Percentiles rank a stretch among this genome's conserved stretches.
These are phyloP conservation scores for Mimosa pudica DNA, from an alignment of 306 rosid genomes.

Conservation along the genomic window DNA sequence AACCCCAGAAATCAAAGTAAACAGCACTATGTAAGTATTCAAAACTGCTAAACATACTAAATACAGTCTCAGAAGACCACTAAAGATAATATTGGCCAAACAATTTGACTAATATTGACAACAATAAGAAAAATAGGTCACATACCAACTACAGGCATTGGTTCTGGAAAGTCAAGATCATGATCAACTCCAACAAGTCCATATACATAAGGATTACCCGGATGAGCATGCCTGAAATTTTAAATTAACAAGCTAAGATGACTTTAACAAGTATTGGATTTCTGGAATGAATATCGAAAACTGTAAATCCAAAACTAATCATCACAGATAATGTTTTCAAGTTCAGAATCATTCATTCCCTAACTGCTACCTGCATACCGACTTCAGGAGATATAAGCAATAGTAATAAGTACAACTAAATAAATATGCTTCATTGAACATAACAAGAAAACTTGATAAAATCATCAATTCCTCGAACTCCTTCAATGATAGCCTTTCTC, in stretches of 20 bases:
- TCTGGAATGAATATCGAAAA: neutral
- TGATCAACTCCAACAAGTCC: constrained; percentile 92
- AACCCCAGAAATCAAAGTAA: neutral
- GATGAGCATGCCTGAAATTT: constrained; percentile 92
- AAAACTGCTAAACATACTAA: neutral
- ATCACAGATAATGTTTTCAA: neutral
- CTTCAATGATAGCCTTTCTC: neutral
- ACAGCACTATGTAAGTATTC: neutral
- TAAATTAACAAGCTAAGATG: constrained; percentile 1
- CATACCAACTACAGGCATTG: constrained; percentile 97
- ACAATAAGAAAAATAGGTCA: neutral
- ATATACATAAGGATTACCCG: constrained; percentile 94
- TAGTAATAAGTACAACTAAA: neutral
- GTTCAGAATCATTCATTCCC: constrained; percentile 17
- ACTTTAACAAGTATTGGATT: constrained; percentile 6
- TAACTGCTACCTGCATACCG: neutral
- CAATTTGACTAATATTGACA: neutral
- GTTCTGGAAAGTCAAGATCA: constrained; percentile 96
- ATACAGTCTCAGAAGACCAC: constrained; percentile 1
- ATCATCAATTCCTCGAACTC: neutral
- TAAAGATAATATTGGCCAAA: constrained; percentile 8
- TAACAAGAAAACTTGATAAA: neutral
- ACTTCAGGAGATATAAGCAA: constrained; percentile 3
- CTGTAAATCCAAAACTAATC: neutral
- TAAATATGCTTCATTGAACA: neutral